These are phyloP conservation scores for Batkoa obscura DNA, from an alignment of 371 early-diverging fungal species.

Conservation along the genomic window DNA sequence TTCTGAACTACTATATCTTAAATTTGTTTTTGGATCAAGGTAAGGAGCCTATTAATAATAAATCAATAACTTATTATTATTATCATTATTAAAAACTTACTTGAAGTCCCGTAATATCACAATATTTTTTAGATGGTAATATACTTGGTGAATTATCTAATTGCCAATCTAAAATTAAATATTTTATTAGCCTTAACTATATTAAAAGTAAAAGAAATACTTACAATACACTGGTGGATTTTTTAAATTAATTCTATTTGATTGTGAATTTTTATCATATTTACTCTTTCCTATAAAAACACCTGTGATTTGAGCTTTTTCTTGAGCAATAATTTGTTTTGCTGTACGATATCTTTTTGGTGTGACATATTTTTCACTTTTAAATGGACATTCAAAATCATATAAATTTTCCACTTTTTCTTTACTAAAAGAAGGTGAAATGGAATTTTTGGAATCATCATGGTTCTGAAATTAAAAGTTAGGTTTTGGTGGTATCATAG, in stretches of 20 bases:
- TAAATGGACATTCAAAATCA: conserved; percentile 28
- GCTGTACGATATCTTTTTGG: conserved; percentile 50
- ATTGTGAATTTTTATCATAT: not conserved
- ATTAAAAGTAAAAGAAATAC: too few species aligned
- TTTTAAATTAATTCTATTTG: too few species aligned
- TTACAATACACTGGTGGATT: too few species aligned
- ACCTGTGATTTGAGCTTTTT: conserved; percentile 18
- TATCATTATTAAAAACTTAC: conserved; percentile 12
- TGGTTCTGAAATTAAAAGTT: too few species aligned
- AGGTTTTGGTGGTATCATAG: too few species aligned
- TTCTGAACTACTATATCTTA: conserved; percentile 65
- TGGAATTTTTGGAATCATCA: too few species aligned
- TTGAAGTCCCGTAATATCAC: conserved; percentile 73
- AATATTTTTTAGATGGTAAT: conserved; percentile 70
- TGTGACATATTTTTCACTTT: conserved; percentile 34
- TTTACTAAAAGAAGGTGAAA: too few species aligned
- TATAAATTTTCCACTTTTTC: not conserved
- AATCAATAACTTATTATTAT: not conserved
- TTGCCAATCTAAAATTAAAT: conserved; percentile 53
- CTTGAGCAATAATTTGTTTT: conserved; percentile 54
- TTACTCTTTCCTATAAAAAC: not conserved
- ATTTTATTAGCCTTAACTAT: too few species aligned
- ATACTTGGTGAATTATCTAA: conserved; percentile 71
- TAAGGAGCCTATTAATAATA: conserved; percentile 33
- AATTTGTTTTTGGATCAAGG: conserved; percentile 70